Evolutionary conservation across 768 basidiomycete species (phyloP), one percentile per base, ranked within the genome.

Genomic region (Ephemerocybe angulata): DNA sequence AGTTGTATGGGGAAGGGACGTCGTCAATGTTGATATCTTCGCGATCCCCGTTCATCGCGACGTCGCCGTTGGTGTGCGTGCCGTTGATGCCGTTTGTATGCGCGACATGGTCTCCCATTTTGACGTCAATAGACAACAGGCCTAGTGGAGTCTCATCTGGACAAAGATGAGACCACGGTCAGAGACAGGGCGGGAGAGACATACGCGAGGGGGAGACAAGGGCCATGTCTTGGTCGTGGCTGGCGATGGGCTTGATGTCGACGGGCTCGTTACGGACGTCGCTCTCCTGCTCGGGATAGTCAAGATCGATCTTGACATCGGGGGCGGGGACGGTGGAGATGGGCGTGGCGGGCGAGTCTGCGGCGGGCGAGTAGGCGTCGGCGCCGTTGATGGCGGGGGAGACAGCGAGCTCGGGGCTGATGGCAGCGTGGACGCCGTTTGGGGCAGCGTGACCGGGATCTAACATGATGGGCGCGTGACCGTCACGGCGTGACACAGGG

Each of bases 401-500:
- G 70, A 72, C 65, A 61, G 67, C 62, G 68, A 59, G 58, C 42
- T 67, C 64, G 54, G 67, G 50, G 53, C 62, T 63, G 62, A 62
- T 63, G 61, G 57, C 50, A 60, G 69, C 66, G 72, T 65, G 69
- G 76, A 73, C 70, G 70, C 70, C 72, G 71, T 75, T 71, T 64
- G 62, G 47, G 65, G 64, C 59, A 58, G 65, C 66, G 68, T 73
- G 74, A 74, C 70, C 66, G 62, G 70, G 56, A 58, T 67, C 68
- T 58, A 60, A 50, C 85, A 86, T 87, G 76, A 76, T 77, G 74
- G 76, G 74, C 75, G 80, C 78, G 87, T 87, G 85, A 88, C 86
- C 63, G 86, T 88, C 84, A 87, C 85, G 64, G 77, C 70, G 82
- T 83, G 78, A 83, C 81, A 65, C 58, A 66, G 69, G 38, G 24